A percentile compares a stretch with the other conserved stretches of the same genome.
These are phyloP conservation scores for Phytophthora sansomeana DNA, from an alignment of 352 stramenopile genomes.

Conservation along the genomic window DNA sequence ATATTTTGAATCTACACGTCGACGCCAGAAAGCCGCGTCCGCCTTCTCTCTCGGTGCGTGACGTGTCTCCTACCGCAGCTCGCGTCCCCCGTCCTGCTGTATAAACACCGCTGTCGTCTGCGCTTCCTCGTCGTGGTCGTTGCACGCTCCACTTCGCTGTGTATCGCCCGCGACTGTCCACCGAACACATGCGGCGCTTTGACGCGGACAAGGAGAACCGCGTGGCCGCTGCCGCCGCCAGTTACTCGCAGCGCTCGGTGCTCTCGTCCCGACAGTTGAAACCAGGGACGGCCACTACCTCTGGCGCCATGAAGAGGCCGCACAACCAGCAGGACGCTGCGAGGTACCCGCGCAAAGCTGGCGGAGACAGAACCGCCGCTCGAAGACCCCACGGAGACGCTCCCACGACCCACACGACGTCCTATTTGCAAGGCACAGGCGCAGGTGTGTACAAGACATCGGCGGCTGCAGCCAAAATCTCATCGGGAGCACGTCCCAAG, in stretches of 20 bases:
- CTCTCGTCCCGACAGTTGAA: constrained; percentile 34
- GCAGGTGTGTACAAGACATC: constrained; percentile 22
- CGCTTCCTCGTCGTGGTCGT: background rate
- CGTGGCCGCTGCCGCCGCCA: constrained; percentile 22
- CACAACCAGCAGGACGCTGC: constrained; percentile 37
- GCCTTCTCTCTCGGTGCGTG: background rate
- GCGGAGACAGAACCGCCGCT: constrained; percentile 24
- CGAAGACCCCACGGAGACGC: constrained; percentile 30
- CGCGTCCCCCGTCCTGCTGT: background rate
- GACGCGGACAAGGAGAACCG: constrained; percentile 80
- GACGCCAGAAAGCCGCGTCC: too few species aligned
- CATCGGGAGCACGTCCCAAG: background rate
- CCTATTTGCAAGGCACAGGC: constrained; percentile 29
- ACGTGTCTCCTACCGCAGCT: too few species aligned
- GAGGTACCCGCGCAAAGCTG: constrained; percentile 42
- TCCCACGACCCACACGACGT: constrained; percentile 23
- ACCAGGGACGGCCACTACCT: constrained; percentile 5
- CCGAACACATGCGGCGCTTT: constrained; percentile 54
- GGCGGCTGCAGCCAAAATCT: constrained; percentile 10
- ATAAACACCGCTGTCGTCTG: background rate
- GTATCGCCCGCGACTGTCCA: background rate
- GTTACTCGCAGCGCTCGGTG: constrained; percentile 26
- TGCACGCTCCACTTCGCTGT: background rate
- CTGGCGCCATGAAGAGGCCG: constrained; percentile 41
- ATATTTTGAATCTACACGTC: too few species aligned